Percentiles rank a stretch among this genome's conserved stretches.
phyloP scores from a whole-genome alignment of 805 yeast species.

The Kurtzmaniella fragi region DNA sequence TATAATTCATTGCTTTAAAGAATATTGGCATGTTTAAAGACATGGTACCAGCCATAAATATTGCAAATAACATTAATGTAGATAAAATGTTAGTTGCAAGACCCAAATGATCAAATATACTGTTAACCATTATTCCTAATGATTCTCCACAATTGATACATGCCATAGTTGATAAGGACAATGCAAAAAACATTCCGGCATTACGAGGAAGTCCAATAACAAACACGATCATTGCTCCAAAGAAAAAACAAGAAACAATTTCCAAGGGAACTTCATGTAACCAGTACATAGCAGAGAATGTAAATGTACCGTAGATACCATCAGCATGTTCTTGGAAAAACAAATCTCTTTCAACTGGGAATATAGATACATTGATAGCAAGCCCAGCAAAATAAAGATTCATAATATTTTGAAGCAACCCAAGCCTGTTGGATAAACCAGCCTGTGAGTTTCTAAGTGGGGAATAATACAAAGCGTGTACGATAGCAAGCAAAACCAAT shows the following conservation, averaged over 20 bases:
- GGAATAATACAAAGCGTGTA: constrained; percentile 61
- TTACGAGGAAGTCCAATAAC: constrained; percentile 72
- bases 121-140: constrained; percentile 74
- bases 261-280: constrained; percentile 67
- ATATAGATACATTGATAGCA: constrained; percentile 70
- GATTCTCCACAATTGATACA: constrained; percentile 78
- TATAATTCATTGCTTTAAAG: constrained; percentile 63
- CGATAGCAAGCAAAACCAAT: constrained; percentile 55
- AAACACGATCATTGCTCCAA: constrained; percentile 58
- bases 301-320: constrained; percentile 57
- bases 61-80: constrained; percentile 60
- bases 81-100: constrained; percentile 74
- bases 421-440: constrained; percentile 65
- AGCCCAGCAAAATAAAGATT: constrained; percentile 76
- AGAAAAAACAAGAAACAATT: constrained; percentile 50
- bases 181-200: constrained; percentile 60
- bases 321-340: constrained; percentile 79
- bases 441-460: constrained; percentile 31
- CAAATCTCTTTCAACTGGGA: constrained; percentile 66
- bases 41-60: constrained; percentile 81
- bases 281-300: constrained; percentile 59
- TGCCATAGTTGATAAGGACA: constrained; percentile 49
- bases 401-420: constrained; percentile 68
- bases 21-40: constrained; percentile 71
- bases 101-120: constrained; percentile 69